phyloP scores from a whole-genome alignment of 2,329 filamentous ascomycete genomes.

The Exophiala xenobiotica region DNA sequence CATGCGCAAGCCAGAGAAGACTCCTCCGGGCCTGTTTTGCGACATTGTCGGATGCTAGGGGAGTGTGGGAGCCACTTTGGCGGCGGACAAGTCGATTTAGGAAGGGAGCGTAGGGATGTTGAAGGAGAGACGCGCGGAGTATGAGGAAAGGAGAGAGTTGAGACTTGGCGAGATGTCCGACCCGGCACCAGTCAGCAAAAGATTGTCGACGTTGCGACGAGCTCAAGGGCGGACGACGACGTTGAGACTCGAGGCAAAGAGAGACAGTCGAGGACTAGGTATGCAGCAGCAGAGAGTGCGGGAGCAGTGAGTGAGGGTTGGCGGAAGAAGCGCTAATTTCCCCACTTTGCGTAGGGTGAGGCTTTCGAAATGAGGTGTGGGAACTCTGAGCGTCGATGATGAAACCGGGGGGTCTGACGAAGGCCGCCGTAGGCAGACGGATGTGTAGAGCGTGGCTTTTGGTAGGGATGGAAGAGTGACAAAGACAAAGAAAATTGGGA shows the following conservation, averaged over 20 bases:
- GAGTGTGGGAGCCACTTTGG: constrained; percentile 31
- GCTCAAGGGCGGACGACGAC: constrained; percentile 14
- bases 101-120: constrained; percentile 8
- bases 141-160: constrained; percentile 12
- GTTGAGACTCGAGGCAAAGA: constrained; percentile 18
- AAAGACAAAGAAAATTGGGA: not conserved
- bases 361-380: constrained; percentile 31
- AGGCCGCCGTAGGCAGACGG: constrained; percentile 11
- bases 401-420: constrained; percentile 23
- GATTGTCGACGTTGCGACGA: constrained; percentile 9
- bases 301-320: constrained; percentile 27
- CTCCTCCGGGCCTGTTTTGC: constrained; percentile 78
- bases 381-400: constrained; percentile 26
- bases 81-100: constrained; percentile 18
- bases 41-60: constrained; percentile 62
- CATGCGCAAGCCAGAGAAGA: constrained; percentile 88
- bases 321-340: constrained; percentile 32
- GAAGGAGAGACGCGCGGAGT: constrained; percentile 19
- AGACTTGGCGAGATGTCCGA: constrained; percentile 10
- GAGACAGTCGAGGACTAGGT: constrained; percentile 25
- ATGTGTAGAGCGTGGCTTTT: constrained; percentile 6
- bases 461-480: constrained; percentile 9
- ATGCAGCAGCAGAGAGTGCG: constrained; percentile 14
- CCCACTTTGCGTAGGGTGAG: constrained; percentile 31
- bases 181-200: not conserved